These are phyloP conservation scores for Aspergillus candidus DNA, from an alignment of 2,329 filamentous ascomycete species.

Conservation along the genomic window DNA sequence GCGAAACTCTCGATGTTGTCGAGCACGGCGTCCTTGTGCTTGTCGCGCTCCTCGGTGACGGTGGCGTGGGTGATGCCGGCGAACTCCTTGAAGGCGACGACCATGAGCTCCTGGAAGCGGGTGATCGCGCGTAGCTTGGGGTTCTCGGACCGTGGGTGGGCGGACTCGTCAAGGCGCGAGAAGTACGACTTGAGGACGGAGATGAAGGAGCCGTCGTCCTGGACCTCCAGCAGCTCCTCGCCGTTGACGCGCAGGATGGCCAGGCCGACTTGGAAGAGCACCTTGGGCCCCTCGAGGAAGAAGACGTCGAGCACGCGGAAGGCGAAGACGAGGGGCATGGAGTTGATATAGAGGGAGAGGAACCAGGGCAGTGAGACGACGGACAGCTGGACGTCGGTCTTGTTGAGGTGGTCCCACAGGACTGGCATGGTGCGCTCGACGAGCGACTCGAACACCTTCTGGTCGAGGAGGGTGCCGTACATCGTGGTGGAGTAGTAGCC, in stretches of 20 bases:
- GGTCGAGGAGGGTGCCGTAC: slow-evolving; percentile 95
- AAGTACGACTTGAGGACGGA: slow-evolving; percentile 95
- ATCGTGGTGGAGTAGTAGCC: slow-evolving; percentile 99
- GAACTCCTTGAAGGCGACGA: slow-evolving; percentile 98
- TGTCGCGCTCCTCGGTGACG: slow-evolving; percentile 79
- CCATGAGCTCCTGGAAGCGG: slow-evolving; percentile 96
- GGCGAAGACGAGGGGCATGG: slow-evolving; percentile 96
- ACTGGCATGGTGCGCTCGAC: slow-evolving; percentile 99
- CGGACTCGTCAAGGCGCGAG: slow-evolving; percentile 84
- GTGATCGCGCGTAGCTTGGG: slow-evolving; percentile 91
- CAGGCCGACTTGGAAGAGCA: slow-evolving; percentile 91
- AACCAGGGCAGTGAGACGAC: slow-evolving; percentile 98
- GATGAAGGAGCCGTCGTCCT: slow-evolving; percentile 94
- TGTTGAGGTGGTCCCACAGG: slow-evolving; percentile 95
- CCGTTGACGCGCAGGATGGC: slow-evolving; percentile 97
- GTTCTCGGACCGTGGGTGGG: slow-evolving; percentile 92
- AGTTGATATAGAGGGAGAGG: slow-evolving; percentile 96
- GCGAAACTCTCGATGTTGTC: slow-evolving; percentile 97
- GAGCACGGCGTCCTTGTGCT: slow-evolving; percentile 89
- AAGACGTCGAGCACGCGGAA: slow-evolving; percentile 96
- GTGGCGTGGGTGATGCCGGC: slow-evolving; percentile 89
- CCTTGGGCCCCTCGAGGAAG: slow-evolving; percentile 95
- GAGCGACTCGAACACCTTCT: slow-evolving; percentile 93
- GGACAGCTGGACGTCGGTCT: slow-evolving; percentile 92
- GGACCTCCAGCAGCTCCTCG: slow-evolving; percentile 85